Conservation (phyloP, 495 filamentous ascomycete species). For the Hamigera avellanea region DNA sequence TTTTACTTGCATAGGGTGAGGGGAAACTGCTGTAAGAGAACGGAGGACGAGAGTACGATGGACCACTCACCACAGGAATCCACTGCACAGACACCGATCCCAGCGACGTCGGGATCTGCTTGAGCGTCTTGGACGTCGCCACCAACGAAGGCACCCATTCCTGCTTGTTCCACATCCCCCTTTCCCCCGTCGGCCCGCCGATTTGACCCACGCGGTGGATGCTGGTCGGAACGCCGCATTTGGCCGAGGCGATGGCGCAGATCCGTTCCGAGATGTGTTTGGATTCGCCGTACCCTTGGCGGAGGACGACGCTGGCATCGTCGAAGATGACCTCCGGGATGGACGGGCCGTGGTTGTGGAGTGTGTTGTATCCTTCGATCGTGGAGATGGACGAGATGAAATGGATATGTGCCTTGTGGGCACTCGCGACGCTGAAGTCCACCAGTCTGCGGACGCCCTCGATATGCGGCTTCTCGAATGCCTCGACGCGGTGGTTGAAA, state of each 20-base stretch:
- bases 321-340: slow-evolving; percentile 36
- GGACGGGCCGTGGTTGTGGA: slow-evolving; percentile 14
- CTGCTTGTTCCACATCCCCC: slow-evolving; percentile 20
- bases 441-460: slow-evolving; percentile 39
- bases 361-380: slow-evolving; percentile 18
- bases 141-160: slow-evolving; percentile 26
- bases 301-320: slow-evolving; percentile 21
- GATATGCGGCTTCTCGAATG: slow-evolving; percentile 45
- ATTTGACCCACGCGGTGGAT: slow-evolving; percentile 48
- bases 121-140: slow-evolving; percentile 9
- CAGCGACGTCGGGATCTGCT: slow-evolving; percentile 3
- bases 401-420: slow-evolving; percentile 31
- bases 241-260: slow-evolving; percentile 28
- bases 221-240: slow-evolving; percentile 25
- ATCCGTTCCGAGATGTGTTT: slow-evolving; percentile 43
- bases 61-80: slow-evolving; percentile 7
- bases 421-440: slow-evolving; percentile 35
- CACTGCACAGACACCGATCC: slow-evolving; percentile 4
- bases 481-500: slow-evolving; percentile 44
- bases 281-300: slow-evolving; percentile 41
- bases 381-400: slow-evolving; percentile 45
- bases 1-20: no score
- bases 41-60: no score
- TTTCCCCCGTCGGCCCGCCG: slow-evolving; percentile 27
- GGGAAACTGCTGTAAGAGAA: no score